These are phyloP conservation scores for Pseudocercospora eumusae DNA, from an alignment of 2,329 filamentous ascomycete genomes.

Conservation along the genomic window DNA sequence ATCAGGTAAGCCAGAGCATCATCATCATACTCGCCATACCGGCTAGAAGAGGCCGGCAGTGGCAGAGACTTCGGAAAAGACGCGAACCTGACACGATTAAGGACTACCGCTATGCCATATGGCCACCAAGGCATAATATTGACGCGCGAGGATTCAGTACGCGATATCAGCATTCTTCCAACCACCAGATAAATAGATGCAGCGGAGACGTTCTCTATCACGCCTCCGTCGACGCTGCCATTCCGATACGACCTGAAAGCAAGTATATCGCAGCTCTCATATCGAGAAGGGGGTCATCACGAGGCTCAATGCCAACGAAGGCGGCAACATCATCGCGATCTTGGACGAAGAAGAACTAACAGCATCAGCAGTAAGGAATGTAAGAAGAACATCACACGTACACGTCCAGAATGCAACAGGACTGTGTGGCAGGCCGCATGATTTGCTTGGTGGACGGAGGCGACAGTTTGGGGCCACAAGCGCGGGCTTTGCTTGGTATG, in stretches of 20 bases:
- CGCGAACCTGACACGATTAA: conserved; percentile 9
- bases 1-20: neutral
- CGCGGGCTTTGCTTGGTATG: no score
- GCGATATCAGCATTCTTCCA: neutral
- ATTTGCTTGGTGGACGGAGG: no score
- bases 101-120: no score
- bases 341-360: no score
- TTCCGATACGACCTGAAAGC: conserved; percentile 56
- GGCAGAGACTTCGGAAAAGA: conserved; percentile 4
- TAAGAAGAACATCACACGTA: no score
- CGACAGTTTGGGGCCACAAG: no score
- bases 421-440: no score
- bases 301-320: conserved; percentile 50
- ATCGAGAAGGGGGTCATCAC: conserved; percentile 59
- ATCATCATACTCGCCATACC: neutral
- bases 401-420: no score
- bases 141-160: neutral
- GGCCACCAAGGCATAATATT: neutral
- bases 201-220: neutral
- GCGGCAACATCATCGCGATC: no score
- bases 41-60: conserved; percentile 3
- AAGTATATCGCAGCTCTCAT: conserved; percentile 59
- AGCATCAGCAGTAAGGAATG: no score
- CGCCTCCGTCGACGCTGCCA: conserved; percentile 33
- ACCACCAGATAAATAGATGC: neutral